Percentiles rank a stretch among this genome's conserved stretches.
These are phyloP conservation scores for Lactarius vividus DNA, from an alignment of 768 basidiomycete genomes.

Conservation along the genomic window DNA sequence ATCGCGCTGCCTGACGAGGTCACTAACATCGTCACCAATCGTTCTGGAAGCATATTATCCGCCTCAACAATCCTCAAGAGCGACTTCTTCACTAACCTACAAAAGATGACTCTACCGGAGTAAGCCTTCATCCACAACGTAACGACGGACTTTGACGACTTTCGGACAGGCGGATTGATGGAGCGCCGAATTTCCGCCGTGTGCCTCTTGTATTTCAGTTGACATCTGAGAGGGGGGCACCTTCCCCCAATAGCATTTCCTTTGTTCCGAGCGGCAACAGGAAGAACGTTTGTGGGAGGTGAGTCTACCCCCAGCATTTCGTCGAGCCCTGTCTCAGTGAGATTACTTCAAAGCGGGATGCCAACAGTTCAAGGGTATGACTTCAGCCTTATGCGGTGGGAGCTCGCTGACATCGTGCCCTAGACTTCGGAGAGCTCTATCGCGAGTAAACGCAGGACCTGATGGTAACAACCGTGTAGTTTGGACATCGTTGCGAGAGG, in stretches of 20 bases:
- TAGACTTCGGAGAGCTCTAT: slow-evolving; percentile 75
- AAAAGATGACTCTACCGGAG: slow-evolving; percentile 97
- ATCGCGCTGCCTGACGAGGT: slow-evolving; percentile 91
- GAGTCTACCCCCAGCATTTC: slow-evolving; percentile 4
- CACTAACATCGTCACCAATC: slow-evolving; percentile 75
- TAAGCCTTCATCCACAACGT: slow-evolving; percentile 38
- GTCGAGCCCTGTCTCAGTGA: background rate
- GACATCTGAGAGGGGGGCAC: slow-evolving; percentile 29
- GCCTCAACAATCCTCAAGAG: slow-evolving; percentile 94
- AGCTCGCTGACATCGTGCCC: background rate
- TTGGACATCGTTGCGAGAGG: slow-evolving; percentile 97
- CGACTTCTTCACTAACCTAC: slow-evolving; percentile 89
- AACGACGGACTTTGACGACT: background rate
- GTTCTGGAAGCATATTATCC: slow-evolving; percentile 82
- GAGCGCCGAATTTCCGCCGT: slow-evolving; percentile 90
- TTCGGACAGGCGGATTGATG: slow-evolving; percentile 72
- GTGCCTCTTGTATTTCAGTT: slow-evolving; percentile 59
- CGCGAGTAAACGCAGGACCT: slow-evolving; percentile 76
- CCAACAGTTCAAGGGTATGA: slow-evolving; percentile 84
- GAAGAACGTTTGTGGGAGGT: slow-evolving; percentile 81
- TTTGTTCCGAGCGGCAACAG: slow-evolving; percentile 39
- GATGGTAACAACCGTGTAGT: slow-evolving; percentile 71
- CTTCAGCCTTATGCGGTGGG: slow-evolving; percentile 9
- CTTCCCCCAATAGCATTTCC: slow-evolving; percentile 36
- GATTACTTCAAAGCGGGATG: slow-evolving; percentile 71